Base-by-base conservation (phyloP, 495 filamentous ascomycete species). In the Amorphotheca resinae region DNA sequence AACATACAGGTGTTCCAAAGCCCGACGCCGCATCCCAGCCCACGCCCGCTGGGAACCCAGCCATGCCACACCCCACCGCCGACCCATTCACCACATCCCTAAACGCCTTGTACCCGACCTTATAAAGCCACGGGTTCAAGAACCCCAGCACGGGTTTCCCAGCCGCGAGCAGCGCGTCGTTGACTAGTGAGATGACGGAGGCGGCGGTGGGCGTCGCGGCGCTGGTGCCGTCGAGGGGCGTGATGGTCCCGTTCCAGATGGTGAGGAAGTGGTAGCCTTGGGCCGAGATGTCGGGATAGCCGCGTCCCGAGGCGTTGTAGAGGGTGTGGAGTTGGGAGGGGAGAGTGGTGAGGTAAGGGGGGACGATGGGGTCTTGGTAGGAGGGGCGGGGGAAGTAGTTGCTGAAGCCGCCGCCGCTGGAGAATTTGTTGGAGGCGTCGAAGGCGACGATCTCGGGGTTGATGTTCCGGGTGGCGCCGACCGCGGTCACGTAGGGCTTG, bases 261-360 rank as follows among this genome's bases (percentile, higher is more conserved):
- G 73, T 61, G 14, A 63, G 53, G 41, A 79, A 68, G 31, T 73
- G 70, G n/a, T 69, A 50, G 26, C 65, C 65, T 54, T 82, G 78
- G 9, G 78, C 73, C 4, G 79, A 63, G 16, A 91, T 73, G 52
- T 91, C 86, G 0, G 86, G 84, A 37, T 82, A 73, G 0, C 72
- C 86, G 38, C 84, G 72, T 0, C 85, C 85, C 41, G 33, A 16
- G 17, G 36, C 35, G 30, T 50, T 54, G 35, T 44, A 54, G 2
- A 54, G 39, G 9, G 46, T 46, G n/a, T 46, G 32, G 22, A 47
- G 44, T 8, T 39, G 15, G 12, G 42, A 38, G 20, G 41, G 37
- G n/a, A 54, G 41, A 41, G 53, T 57, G 33, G 45, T 42, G 5
- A 88, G 58, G 46, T 81, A 89, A 0, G 52, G 50, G 7, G 55